These are phyloP conservation scores for Apiospora aurea DNA, from an alignment of 2,329 filamentous ascomycete genomes.

Conservation along the genomic window DNA sequence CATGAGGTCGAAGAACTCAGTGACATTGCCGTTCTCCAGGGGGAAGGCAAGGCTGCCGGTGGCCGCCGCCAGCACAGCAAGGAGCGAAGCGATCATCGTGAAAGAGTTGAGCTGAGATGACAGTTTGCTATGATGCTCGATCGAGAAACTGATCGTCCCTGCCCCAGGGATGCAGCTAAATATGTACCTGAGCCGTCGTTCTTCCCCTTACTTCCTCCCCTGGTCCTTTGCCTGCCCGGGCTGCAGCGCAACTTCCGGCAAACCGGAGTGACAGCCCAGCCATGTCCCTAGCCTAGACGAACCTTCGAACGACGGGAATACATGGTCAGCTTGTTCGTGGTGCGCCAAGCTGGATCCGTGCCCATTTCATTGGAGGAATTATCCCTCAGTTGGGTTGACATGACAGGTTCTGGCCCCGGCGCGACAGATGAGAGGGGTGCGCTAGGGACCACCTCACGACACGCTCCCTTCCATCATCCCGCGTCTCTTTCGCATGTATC, in stretches of 20 bases:
- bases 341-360: slow-evolving; percentile 3
- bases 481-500: background rate
- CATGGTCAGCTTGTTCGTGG: background rate
- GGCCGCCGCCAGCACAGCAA: slow-evolving; percentile 16
- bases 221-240: background rate
- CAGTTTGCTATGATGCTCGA: slow-evolving; percentile 7
- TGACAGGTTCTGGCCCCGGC: background rate
- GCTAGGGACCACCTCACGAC: slow-evolving; percentile 5
- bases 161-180: background rate
- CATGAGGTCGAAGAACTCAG: slow-evolving; percentile 7
- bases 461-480: background rate
- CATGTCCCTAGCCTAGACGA: background rate
- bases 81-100: slow-evolving; percentile 9
- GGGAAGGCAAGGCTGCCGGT: slow-evolving; percentile 18
- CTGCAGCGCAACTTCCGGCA: background rate
- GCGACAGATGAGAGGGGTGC: slow-evolving; percentile 13
- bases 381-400: background rate
- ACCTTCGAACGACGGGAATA: background rate
- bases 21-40: slow-evolving; percentile 1
- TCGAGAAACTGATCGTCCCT: background rate
- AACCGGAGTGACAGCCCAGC: background rate
- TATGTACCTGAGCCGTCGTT: background rate
- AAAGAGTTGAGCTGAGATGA: background rate
- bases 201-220: background rate
- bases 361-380: slow-evolving; percentile 7